phyloP scores from a whole-genome alignment of 495 filamentous ascomycete species.

The Achaetomiella virescens region DNA sequence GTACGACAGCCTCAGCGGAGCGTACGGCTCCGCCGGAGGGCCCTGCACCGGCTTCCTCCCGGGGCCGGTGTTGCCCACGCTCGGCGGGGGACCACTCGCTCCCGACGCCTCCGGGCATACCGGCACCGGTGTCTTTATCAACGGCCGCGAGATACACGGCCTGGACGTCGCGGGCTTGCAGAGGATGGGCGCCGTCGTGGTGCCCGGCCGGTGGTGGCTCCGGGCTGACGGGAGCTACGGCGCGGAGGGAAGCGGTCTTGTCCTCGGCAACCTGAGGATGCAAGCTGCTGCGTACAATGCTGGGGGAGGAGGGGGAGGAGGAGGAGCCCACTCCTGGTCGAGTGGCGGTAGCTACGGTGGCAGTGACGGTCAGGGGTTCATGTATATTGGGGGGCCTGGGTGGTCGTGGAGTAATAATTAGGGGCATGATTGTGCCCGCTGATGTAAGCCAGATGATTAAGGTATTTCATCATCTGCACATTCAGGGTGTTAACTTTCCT shows the following conservation, averaged over 20 bases:
- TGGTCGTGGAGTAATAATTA: no score
- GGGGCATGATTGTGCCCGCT: no score
- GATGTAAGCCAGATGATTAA: no score
- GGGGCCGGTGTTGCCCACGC: not conserved
- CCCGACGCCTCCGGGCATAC: not conserved
- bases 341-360: not conserved
- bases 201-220: not conserved
- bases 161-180: conserved; percentile 86
- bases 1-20: not conserved
- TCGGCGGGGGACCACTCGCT: not conserved
- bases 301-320: no score
- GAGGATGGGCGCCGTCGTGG: not conserved
- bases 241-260: not conserved
- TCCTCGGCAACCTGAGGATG: not conserved
- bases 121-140: conserved; percentile 51
- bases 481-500: no score
- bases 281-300: no score
- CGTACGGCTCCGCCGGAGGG: not conserved
- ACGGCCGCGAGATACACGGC: conserved; percentile 73
- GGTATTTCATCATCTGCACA: no score
- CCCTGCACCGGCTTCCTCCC: not conserved
- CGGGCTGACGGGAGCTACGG: not conserved
- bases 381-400: not conserved
- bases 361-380: not conserved
- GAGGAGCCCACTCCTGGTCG: not conserved